Conservation (phyloP, 2,329 filamentous ascomycete genomes). For the Volutella citrinella region DNA sequence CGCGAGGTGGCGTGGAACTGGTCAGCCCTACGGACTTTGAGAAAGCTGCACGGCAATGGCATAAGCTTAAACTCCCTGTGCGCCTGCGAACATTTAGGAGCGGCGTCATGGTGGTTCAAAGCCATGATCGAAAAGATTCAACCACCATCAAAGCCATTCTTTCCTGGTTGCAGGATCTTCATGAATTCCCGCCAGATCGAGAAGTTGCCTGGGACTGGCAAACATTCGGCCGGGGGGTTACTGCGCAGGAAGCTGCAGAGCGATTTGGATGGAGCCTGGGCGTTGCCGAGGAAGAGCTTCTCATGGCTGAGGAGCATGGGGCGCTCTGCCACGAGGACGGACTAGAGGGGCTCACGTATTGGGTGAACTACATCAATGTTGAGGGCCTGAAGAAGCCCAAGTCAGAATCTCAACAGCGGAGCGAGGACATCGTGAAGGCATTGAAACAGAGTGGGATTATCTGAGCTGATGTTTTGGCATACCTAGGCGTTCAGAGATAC, state of each 20-base stretch:
- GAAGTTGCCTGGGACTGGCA: conserved; percentile 73
- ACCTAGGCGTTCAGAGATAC: conserved; percentile 7
- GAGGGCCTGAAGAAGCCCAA: conserved; percentile 35
- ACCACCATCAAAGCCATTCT: conserved; percentile 77
- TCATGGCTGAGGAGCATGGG: conserved; percentile 94
- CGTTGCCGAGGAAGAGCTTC: conserved; percentile 89
- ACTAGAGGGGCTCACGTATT: conserved; percentile 87
- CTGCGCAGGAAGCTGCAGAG: conserved; percentile 84
- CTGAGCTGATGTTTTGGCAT: conserved; percentile 4
- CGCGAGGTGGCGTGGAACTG: conserved; percentile 88
- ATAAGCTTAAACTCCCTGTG: conserved; percentile 80
- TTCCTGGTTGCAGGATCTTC: conserved; percentile 73
- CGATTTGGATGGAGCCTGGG: conserved; percentile 96
- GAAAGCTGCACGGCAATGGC: conserved; percentile 85
- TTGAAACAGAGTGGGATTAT: conserved; percentile 39
- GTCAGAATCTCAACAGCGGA: conserved; percentile 28
- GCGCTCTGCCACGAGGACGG: conserved; percentile 87
- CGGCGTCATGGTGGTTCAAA: conserved; percentile 91
- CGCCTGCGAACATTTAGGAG: conserved; percentile 86
- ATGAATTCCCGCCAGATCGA: conserved; percentile 60
- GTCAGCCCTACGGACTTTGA: conserved; percentile 90
- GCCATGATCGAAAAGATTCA: conserved; percentile 83
- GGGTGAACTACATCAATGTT: conserved; percentile 71
- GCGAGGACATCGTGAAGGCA: conserved; percentile 41
- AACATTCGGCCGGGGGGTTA: conserved; percentile 78